Conservation (phyloP, 495 filamentous ascomycete species). For the Penicillium cataractarum region DNA sequence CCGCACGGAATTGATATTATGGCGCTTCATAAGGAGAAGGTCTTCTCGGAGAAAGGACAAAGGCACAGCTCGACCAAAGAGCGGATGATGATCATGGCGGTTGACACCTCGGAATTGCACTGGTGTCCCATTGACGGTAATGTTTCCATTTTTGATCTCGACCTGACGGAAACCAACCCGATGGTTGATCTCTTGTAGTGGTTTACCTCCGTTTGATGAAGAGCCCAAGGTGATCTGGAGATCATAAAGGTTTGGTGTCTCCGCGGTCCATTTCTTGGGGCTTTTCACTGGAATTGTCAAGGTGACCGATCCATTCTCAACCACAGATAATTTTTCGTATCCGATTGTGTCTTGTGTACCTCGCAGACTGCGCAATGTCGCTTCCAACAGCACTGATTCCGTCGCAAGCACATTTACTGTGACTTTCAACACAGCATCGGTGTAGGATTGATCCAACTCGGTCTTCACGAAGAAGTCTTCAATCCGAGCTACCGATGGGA, state of each 20-base stretch:
- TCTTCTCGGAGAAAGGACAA: conserved; percentile 58
- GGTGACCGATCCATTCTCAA: neutral
- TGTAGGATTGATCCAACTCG: neutral
- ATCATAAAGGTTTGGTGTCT: neutral
- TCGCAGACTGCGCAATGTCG: neutral
- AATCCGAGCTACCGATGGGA: neutral
- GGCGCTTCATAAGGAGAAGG: conserved; percentile 65
- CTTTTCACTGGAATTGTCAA: neutral
- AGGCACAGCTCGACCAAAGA: conserved; percentile 61
- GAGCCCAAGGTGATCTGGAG: neutral
- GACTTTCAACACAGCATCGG: neutral
- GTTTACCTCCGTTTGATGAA: neutral
- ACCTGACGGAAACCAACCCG: conserved; percentile 2
- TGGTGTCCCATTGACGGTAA: conserved; percentile 19
- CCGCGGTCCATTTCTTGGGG: conserved; percentile 4
- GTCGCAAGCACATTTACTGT: neutral
- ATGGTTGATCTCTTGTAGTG: neutral
- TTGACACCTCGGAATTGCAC: conserved; percentile 64
- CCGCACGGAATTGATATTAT: conserved; percentile 68
- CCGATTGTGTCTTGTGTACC: neutral
- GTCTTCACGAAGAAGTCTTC: neutral
- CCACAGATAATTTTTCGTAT: neutral
- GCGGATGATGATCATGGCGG: conserved; percentile 65
- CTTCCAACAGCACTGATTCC: neutral
- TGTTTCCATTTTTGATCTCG: neutral